A percentile compares a stretch with the other conserved stretches of the same genome.
phyloP scores from a whole-genome alignment of 352 stramenopile species.

The Globisporangium nodosum region DNA sequence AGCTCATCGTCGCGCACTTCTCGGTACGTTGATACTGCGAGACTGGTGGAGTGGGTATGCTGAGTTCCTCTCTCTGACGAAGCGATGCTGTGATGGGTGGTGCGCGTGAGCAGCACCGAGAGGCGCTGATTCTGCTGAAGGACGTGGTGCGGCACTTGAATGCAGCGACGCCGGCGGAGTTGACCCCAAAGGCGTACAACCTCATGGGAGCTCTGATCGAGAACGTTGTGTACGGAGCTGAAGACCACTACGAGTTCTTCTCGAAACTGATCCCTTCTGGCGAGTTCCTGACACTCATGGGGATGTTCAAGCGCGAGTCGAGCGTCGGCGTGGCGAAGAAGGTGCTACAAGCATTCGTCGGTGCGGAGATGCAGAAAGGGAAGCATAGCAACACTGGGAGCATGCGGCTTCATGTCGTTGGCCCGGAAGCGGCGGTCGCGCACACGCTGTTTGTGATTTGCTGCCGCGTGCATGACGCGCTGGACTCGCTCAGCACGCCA shows the following conservation, averaged over 20 bases:
- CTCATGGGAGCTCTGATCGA: constrained; percentile 67
- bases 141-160: constrained; percentile 85
- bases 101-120: constrained; percentile 34
- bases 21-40: constrained; percentile 21
- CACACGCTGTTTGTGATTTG: constrained; percentile 86
- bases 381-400: constrained; percentile 18
- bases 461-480: constrained; percentile 74
- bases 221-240: constrained; percentile 70
- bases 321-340: constrained; percentile 83
- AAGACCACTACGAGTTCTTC: constrained; percentile 66
- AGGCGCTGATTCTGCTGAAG: constrained; percentile 81
- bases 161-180: constrained; percentile 40
- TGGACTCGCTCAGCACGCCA: constrained; percentile 72
- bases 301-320: constrained; percentile 79
- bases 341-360: constrained; percentile 74
- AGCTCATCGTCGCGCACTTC: constrained; percentile 82
- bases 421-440: constrained; percentile 68
- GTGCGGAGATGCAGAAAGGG: constrained; percentile 8
- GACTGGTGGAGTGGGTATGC: too few relatives aligned
- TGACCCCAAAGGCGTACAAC: constrained; percentile 64
- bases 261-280: constrained; percentile 65
- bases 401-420: constrained; percentile 60
- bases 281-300: constrained; percentile 78
- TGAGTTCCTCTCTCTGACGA: background rate
- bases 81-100: background rate